A percentile compares a stretch with the other conserved stretches of the same genome.
phyloP scores from a whole-genome alignment of 106 monocot species.

The Phalaenopsis equestris region DNA sequence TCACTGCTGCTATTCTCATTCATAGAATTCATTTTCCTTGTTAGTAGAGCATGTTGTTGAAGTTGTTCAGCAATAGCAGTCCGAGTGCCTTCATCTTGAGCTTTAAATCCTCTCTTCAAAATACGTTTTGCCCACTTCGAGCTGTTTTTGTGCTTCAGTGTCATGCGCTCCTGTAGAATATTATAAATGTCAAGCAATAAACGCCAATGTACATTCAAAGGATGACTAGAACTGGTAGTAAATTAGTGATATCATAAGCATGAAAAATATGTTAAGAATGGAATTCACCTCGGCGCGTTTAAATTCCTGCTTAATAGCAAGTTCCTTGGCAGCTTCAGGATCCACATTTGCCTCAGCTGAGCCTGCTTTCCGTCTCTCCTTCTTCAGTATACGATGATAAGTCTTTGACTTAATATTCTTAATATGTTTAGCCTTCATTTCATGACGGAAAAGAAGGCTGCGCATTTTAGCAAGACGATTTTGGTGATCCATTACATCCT shows the following conservation, averaged over 20 bases:
- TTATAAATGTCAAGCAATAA: constrained; percentile 7
- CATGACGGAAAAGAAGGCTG: constrained; percentile 85
- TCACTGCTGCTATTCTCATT: constrained; percentile 62
- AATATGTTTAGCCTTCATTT: constrained; percentile 79
- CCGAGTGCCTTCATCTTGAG: constrained; percentile 90
- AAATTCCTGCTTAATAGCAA: constrained; percentile 68
- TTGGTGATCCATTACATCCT: constrained; percentile 70
- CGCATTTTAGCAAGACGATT: constrained; percentile 84
- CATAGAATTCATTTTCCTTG: constrained; percentile 86
- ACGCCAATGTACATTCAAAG: background rate
- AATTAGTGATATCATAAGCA: background rate
- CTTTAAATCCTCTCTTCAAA: constrained; percentile 63
- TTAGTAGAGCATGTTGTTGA: constrained; percentile 63
- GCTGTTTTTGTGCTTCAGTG: constrained; percentile 89
- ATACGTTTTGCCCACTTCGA: constrained; percentile 87
- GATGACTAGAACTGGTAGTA: background rate
- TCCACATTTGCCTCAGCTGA: constrained; percentile 41
- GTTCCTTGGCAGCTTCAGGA: constrained; percentile 65
- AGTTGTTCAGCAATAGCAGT: constrained; percentile 89
- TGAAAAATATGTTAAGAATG: constrained; percentile 1
- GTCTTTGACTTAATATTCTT: constrained; percentile 96
- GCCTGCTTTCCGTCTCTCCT: constrained; percentile 51
- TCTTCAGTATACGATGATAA: constrained; percentile 84
- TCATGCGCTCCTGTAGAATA: constrained; percentile 69
- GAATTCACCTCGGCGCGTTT: constrained; percentile 87